phyloP scores from a whole-genome alignment of 2,329 filamentous ascomycete genomes.

The Aspergillus transmontanensis region DNA sequence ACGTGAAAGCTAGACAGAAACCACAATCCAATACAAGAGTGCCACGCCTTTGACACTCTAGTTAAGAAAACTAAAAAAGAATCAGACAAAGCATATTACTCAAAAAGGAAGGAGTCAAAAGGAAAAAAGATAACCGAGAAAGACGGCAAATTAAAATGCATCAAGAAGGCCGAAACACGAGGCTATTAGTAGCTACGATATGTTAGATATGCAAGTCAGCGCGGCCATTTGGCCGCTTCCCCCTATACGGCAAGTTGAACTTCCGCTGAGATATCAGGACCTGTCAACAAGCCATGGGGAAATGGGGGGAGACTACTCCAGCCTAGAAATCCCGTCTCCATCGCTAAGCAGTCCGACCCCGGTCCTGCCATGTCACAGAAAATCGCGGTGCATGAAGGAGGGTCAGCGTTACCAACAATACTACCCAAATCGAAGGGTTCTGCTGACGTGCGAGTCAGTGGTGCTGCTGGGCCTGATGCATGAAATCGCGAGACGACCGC shows the following conservation, averaged over 20 bases:
- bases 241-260: slow-evolving; percentile 22
- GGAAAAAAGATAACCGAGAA: slow-evolving; percentile 5
- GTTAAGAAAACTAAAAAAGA: not conserved
- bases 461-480: slow-evolving; percentile 16
- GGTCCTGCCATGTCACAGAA: slow-evolving; percentile 31
- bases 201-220: slow-evolving; percentile 14
- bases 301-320: slow-evolving; percentile 21
- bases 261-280: slow-evolving; percentile 21
- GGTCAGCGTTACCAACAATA: slow-evolving; percentile 32
- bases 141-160: slow-evolving; percentile 1
- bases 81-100: not conserved
- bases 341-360: slow-evolving; percentile 20
- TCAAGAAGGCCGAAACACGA: slow-evolving; percentile 2
- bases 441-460: slow-evolving; percentile 18
- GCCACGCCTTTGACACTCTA: not conserved
- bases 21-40: not conserved
- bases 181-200: slow-evolving; percentile 10
- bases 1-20: not conserved
- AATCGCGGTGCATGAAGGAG: slow-evolving; percentile 26
- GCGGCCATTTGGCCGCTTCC: not conserved
- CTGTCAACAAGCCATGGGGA: slow-evolving; percentile 19
- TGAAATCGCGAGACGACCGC: slow-evolving; percentile 15
- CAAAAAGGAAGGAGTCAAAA: slow-evolving; percentile 1
- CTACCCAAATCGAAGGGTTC: slow-evolving; percentile 26
- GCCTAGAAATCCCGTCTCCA: slow-evolving; percentile 22